Conservation (phyloP, 2,329 filamentous ascomycete genomes). For the Fusarium equiseti region DNA sequence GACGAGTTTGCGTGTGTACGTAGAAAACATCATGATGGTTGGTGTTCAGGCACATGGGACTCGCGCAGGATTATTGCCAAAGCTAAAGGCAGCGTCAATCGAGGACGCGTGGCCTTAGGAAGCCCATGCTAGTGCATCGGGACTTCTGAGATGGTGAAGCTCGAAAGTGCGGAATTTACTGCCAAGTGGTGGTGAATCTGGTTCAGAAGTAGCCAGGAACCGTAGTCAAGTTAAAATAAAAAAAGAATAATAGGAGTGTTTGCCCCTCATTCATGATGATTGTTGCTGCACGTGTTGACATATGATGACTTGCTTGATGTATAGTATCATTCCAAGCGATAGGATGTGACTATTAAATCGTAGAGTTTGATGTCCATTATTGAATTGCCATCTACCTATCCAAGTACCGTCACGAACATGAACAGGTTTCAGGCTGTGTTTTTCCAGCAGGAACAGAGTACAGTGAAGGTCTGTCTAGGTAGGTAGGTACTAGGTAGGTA, state of each 20-base stretch:
- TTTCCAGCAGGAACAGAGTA: neutral
- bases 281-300: neutral
- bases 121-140: conserved; percentile 48
- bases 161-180: conserved; percentile 44
- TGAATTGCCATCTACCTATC: neutral
- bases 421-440: neutral
- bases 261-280: conserved; percentile 34
- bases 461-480: neutral
- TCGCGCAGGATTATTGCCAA: conserved; percentile 38
- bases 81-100: conserved; percentile 37
- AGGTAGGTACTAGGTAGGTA: neutral
- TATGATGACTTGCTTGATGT: neutral
- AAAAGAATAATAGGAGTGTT: conserved; percentile 41
- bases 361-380: neutral
- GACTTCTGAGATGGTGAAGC: conserved; percentile 44
- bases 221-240: conserved; percentile 42
- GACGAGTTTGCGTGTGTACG: conserved; percentile 40
- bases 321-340: too few species aligned
- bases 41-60: conserved; percentile 43
- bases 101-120: conserved; percentile 37
- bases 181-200: conserved; percentile 47
- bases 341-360: neutral
- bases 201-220: conserved; percentile 37
- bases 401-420: neutral
- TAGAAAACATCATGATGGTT: conserved; percentile 42